Conservation (phyloP, 257 asterid species). For the Knoxia roxburghii region DNA sequence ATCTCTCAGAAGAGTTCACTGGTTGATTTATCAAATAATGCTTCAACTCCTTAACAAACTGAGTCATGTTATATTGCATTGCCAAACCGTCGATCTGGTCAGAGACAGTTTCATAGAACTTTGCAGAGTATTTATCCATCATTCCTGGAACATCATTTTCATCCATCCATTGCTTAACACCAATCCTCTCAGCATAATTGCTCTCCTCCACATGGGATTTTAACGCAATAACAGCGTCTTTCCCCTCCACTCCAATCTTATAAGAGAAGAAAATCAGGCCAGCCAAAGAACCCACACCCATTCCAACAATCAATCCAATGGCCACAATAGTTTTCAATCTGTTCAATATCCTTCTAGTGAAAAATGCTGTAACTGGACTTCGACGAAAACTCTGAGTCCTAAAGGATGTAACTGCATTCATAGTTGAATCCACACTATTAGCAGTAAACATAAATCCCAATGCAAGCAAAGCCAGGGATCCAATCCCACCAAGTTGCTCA, state of each 20-base stretch:
- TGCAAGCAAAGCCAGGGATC: slow-evolving; percentile 53
- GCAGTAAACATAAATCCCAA: slow-evolving; percentile 65
- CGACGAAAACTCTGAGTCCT: slow-evolving; percentile 75
- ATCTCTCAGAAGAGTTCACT: slow-evolving; percentile 39
- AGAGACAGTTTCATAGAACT: slow-evolving; percentile 68
- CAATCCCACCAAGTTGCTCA: slow-evolving; percentile 63
- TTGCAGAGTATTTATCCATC: slow-evolving; percentile 72
- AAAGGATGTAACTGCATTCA: slow-evolving; percentile 60
- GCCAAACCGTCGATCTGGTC: slow-evolving; percentile 78
- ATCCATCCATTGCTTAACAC: slow-evolving; percentile 89
- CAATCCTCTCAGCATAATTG: slow-evolving; percentile 84
- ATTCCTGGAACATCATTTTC: slow-evolving; percentile 89
- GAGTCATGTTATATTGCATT: slow-evolving; percentile 84
- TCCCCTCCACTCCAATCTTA: slow-evolving; percentile 84
- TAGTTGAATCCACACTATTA: slow-evolving; percentile 57
- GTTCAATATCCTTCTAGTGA: slow-evolving; percentile 63
- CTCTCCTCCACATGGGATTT: slow-evolving; percentile 85
- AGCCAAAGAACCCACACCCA: slow-evolving; percentile 63
- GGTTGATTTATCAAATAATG: slow-evolving; percentile 56
- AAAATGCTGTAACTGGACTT: slow-evolving; percentile 53
- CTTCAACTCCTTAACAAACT: slow-evolving; percentile 61
- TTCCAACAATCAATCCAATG: slow-evolving; percentile 70
- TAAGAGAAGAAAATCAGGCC: slow-evolving; percentile 80
- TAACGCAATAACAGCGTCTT: slow-evolving; percentile 70
- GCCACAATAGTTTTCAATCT: slow-evolving; percentile 79